Base-by-base conservation (phyloP, 2,329 filamentous ascomycete species). In the Fusarium sterilihyphosum region DNA sequence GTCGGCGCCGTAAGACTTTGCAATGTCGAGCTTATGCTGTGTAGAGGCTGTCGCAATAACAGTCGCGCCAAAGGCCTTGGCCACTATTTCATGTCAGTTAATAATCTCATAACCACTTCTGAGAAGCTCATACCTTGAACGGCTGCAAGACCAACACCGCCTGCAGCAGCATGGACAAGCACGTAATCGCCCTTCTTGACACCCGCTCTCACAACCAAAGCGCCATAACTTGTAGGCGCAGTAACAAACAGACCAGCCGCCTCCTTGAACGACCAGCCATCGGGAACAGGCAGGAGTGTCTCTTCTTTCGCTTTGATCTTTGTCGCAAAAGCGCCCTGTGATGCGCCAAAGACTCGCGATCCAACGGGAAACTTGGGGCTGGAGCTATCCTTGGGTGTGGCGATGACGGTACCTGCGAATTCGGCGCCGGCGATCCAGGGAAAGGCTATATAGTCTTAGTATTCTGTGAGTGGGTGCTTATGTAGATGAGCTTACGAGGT, bases 41-140 rank as follows among this genome's bases (percentile, higher is more conserved):
- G 93, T 93, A 3, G 95, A 94, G 1, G 95, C 96, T 0, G 96
- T 98, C 9, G 96, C 96, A 71, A 98, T 92, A n/a, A 98, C 96
- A 7, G 89, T 96, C 16, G 96, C 96, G 12, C 96, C 96, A 59
- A 93, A 92, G 0, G 95, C 96, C 84, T 98, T 98, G 35, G 96
- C 96, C 70, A 98, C 86, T 86, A 53, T 24, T n/a, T 18, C 24
- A 20, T 12, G 50, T 75, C 38, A 77, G 66, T 54, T 33, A 22
- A 2, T 0, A 33, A 1, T 18, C 17, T 31, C 17, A 3, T 56
- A 6, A 7, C 16, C 41, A 22, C 4, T 8, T 20, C 26, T 17
- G 12, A 4, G 5, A 26, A 11, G 22, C 31, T 65, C 83, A 58
- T 56, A 86, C 85, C 91, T 82, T 98, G 96, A 31, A 98, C 95